Evolutionary conservation across 495 filamentous ascomycete genomes (phyloP), one percentile per base, ranked within the genome.

Genomic region (Talaromyces liani): DNA sequence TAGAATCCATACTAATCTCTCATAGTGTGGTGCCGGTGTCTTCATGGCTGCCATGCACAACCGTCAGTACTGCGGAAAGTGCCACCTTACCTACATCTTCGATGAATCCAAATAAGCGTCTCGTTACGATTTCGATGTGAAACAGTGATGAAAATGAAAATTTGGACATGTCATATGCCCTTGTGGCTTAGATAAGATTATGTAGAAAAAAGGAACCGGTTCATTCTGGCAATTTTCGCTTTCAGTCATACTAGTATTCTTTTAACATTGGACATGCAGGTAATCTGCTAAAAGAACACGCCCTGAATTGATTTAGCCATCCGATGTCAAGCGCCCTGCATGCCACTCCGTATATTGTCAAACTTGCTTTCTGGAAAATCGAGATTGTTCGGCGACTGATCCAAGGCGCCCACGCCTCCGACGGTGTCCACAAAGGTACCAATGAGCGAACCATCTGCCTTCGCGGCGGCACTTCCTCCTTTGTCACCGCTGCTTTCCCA

Each of bases 11-110:
- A 58, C 80, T 76, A 68, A 77, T 53, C 7, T 64, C 31, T 56
- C 62, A 55, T 70, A 95, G 93, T 98, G 94, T 77, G 94, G 94
- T 85, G 94, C 94, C 71, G 94, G 94, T 90, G 86, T 97, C 84
- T 99, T 99, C 91, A 99, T 99, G 94, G 94, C 94, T 77, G 92
- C 93, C 71, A 96, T 96, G 91, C 91, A 95, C 83, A 96, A 99
- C 83, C 91, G 94, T 73, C 95, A 99, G 79, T 99, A 99, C 88
- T 99, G 94, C 77, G 94, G 94, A 67, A 90, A 89, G 75, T 99
- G 94, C 88, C 94, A 99, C 85, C 87, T 98, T 65, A 99, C 94
- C 83, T 99, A 99, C 84, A 92, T 98, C 82, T 98, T 99, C 82
- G 95, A 98, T 79, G 89, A 92, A 84, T 82, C 81, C 71, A 84